Evolutionary conservation across 2,329 filamentous ascomycete species (phyloP), one percentile per base, ranked within the genome.

Genomic region (Diplodia intermedia): DNA sequence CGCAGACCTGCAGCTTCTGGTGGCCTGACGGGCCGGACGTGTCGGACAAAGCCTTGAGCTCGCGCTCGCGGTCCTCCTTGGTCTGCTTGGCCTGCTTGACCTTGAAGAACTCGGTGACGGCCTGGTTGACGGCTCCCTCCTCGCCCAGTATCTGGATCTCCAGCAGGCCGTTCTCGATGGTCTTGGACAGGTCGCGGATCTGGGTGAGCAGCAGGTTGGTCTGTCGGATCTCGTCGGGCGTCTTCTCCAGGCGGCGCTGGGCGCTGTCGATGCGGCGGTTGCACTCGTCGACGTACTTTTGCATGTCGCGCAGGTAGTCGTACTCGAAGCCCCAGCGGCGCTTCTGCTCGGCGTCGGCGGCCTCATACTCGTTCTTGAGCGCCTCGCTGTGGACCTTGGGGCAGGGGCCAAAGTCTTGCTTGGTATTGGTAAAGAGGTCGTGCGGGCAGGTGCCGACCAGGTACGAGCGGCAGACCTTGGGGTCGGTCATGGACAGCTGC

Each of bases 381-480:
- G 89, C 88, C 78, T 97, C 94, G 60, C 89, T 91, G 82, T 99
- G 95, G 31, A 94, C 87, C 78, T 94, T 95, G 61, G 92, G 88
- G 77, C 95, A 99, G 0, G 89, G 87, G 2, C 95, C 95, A 40
- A 98, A 87, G 79, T 99, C 95, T 85, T 98, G 94, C 83, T 97
- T 98, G 55, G 95, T 99, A 82, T 99, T 99, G 72, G 94, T 99
- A 86, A 99, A 99, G 76, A 99, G 92, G 78, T 99, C 95, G 84
- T 98, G 94, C 0, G 95, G 95, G 79, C 95, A 99, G 69, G 92
- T 96, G 74, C 95, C 95, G 70, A 88, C 93, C 61, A 99, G 87
- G 80, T 94, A 98, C 20, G 94, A 97, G 67, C 93, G 92, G 84
- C 95, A 99, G 74, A 97, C 92, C 82, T 97, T 97, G 66, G 91